These are phyloP conservation scores for Ajuga reptans DNA, from an alignment of 305 asterid species.

Conservation along the genomic window DNA sequence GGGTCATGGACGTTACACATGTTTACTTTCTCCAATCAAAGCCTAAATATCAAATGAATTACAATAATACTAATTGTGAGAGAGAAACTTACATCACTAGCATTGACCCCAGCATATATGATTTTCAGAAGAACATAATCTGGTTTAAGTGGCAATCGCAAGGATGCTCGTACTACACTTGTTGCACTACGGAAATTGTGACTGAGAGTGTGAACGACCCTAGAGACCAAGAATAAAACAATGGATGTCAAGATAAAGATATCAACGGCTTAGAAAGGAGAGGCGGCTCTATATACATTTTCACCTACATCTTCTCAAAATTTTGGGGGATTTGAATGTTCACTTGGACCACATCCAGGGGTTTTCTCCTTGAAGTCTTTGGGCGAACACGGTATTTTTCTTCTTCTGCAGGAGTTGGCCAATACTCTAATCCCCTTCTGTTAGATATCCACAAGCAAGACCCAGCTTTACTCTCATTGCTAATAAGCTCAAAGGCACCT, in stretches of 20 bases:
- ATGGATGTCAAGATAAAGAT: slow-evolving; percentile 22
- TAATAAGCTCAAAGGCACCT: slow-evolving; percentile 86
- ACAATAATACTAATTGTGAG: neutral
- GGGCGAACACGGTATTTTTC: slow-evolving; percentile 49
- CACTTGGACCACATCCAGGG: slow-evolving; percentile 36
- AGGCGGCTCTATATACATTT: neutral
- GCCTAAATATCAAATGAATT: neutral
- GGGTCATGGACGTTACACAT: neutral
- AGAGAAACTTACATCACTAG: slow-evolving; percentile 80
- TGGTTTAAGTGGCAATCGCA: slow-evolving; percentile 66
- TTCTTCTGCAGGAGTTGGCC: slow-evolving; percentile 91
- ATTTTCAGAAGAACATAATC: slow-evolving; percentile 73
- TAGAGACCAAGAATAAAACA: slow-evolving; percentile 30
- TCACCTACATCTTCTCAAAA: slow-evolving; percentile 75
- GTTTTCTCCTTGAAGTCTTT: slow-evolving; percentile 36
- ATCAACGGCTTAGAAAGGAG: slow-evolving; percentile 2
- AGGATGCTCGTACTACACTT: slow-evolving; percentile 46
- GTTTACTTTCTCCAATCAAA: slow-evolving; percentile 9
- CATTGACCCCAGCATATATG: slow-evolving; percentile 95
- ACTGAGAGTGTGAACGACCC: slow-evolving; percentile 79
- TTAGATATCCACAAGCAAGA: slow-evolving; percentile 83
- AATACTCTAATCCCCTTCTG: slow-evolving; percentile 80
- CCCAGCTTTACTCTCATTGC: slow-evolving; percentile 82
- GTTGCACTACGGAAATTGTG: slow-evolving; percentile 83
- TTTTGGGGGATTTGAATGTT: slow-evolving; percentile 57